Evolutionary conservation across 495 filamentous ascomycete species (phyloP).

Genomic region (Penicillium canescens): DNA sequence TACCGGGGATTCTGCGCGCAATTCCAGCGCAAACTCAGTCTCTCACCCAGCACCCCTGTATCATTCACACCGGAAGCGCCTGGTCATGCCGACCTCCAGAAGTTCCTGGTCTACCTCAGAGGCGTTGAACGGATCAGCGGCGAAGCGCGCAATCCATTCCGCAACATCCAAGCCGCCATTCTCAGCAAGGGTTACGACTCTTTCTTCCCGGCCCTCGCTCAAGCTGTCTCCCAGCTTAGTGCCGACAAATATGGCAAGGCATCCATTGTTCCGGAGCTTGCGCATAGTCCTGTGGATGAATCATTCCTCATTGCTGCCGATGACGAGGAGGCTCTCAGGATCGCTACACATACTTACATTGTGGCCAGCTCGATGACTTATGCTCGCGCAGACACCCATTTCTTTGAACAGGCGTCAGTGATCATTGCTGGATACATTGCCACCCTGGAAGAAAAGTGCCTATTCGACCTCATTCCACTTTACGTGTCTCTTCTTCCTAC

Average conservation of each 20-base stretch:
- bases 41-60: conserved; percentile 33
- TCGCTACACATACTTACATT: conserved; percentile 52
- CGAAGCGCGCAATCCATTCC: conserved; percentile 46
- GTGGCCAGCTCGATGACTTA: conserved; percentile 40
- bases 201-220: conserved; percentile 39
- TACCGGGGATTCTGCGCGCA: conserved; percentile 48
- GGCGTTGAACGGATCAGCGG: conserved; percentile 36
- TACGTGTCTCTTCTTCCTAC: conserved; percentile 77
- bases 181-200: conserved; percentile 38
- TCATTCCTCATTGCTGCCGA: conserved; percentile 39
- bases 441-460: conserved; percentile 65
- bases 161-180: conserved; percentile 50
- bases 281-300: conserved; percentile 29
- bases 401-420: conserved; percentile 33
- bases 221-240: conserved; percentile 37
- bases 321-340: conserved; percentile 42
- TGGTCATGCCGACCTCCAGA: conserved; percentile 40
- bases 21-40: conserved; percentile 43
- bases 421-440: conserved; percentile 76
- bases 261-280: conserved; percentile 35
- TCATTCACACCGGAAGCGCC: conserved; percentile 39
- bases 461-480: conserved; percentile 75
- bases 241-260: conserved; percentile 17
- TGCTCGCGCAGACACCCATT: conserved; percentile 32
- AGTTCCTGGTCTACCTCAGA: conserved; percentile 38